A percentile compares a stretch with the other conserved stretches of the same genome.
These are phyloP conservation scores for Lactarius tabidus DNA, from an alignment of 768 basidiomycete genomes.

Conservation along the genomic window DNA sequence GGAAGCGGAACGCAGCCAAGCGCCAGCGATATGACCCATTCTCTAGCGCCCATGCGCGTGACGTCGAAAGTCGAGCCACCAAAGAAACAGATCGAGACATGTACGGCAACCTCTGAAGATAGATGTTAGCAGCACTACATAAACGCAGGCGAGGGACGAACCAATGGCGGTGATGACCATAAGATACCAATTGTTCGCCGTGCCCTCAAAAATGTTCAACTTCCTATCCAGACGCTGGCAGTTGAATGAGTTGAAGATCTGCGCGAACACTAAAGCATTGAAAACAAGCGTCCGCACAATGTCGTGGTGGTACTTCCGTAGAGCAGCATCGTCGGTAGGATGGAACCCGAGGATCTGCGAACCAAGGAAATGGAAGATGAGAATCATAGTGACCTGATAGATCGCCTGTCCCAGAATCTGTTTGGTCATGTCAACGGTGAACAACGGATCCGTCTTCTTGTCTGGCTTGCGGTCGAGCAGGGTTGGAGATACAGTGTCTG, in stretches of 20 bases:
- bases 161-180: constrained; percentile 80
- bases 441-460: constrained; percentile 81
- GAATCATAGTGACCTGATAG: constrained; percentile 79
- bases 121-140: constrained; percentile 9
- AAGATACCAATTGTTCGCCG: constrained; percentile 78
- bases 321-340: constrained; percentile 30
- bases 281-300: constrained; percentile 86
- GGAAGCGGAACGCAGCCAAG: constrained; percentile 87
- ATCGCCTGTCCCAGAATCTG: constrained; percentile 87
- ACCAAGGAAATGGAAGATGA: constrained; percentile 88
- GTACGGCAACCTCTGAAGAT: constrained; percentile 74
- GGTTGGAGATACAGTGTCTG: constrained; percentile 81
- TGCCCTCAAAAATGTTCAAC: constrained; percentile 86
- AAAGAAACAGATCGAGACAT: constrained; percentile 85
- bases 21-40: constrained; percentile 92
- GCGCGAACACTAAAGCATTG: constrained; percentile 95
- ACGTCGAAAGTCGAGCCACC: constrained; percentile 93
- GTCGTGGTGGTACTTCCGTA: constrained; percentile 37
- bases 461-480: constrained; percentile 90
- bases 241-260: constrained; percentile 95
- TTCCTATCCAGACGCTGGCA: constrained; percentile 80
- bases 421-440: constrained; percentile 94
- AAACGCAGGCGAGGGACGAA: constrained; percentile 35
- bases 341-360: constrained; percentile 60
- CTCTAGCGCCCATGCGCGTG: constrained; percentile 65